phyloP scores from a whole-genome alignment of 495 filamentous ascomycete genomes.

The Alectoria sarmentosa region DNA sequence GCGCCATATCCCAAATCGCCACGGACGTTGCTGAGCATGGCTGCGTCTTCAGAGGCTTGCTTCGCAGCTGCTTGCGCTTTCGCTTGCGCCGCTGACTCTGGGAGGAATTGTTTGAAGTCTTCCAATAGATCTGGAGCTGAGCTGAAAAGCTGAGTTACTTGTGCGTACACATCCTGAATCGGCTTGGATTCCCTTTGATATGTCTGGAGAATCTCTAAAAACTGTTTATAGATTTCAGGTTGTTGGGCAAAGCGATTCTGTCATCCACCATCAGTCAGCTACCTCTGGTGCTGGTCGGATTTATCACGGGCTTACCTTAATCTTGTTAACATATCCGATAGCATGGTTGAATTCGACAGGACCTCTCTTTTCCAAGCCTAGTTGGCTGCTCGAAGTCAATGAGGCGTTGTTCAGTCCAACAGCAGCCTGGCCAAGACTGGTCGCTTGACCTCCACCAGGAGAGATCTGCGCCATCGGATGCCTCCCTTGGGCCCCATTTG shows the following conservation, averaged over 20 bases:
- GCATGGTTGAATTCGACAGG: slow-evolving; percentile 99
- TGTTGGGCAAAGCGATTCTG: slow-evolving; percentile 93
- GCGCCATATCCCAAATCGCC: slow-evolving; percentile 40
- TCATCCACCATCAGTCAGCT: slow-evolving; percentile 3
- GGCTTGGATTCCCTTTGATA: slow-evolving; percentile 98
- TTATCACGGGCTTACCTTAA: slow-evolving; percentile 64
- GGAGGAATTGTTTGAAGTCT: slow-evolving; percentile 98
- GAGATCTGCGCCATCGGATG: slow-evolving; percentile 38
- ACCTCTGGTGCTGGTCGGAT: background rate
- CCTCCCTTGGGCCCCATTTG: slow-evolving; percentile 39
- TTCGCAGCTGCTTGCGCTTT: slow-evolving; percentile 60
- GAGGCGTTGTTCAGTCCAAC: slow-evolving; percentile 32
- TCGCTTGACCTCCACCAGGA: slow-evolving; percentile 32
- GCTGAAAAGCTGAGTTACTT: slow-evolving; percentile 91
- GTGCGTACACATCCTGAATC: slow-evolving; percentile 96
- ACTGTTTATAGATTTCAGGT: slow-evolving; percentile 98
- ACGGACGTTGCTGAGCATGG: slow-evolving; percentile 53
- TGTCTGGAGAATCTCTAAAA: slow-evolving; percentile 96
- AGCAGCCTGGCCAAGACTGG: slow-evolving; percentile 17
- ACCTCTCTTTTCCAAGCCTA: slow-evolving; percentile 72
- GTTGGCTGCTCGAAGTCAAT: slow-evolving; percentile 46
- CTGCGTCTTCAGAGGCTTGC: slow-evolving; percentile 60
- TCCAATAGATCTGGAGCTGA: slow-evolving; percentile 93
- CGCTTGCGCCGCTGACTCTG: slow-evolving; percentile 88
- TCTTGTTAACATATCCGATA: slow-evolving; percentile 99